phyloP scores from a whole-genome alignment of 2,329 filamentous ascomycete species.

The Bertia moriformis region DNA sequence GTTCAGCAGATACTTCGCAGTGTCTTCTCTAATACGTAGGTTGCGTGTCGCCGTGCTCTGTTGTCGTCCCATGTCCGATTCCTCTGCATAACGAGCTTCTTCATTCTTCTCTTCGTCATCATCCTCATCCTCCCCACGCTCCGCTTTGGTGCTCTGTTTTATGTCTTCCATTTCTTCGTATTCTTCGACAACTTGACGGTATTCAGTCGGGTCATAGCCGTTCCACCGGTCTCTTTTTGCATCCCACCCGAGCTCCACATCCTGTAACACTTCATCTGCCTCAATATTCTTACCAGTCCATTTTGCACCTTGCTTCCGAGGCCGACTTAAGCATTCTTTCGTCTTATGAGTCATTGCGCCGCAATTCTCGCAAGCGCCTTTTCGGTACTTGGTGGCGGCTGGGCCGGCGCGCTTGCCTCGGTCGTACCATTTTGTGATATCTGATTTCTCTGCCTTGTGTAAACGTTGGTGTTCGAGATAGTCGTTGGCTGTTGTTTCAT shows the following conservation, averaged over 20 bases:
- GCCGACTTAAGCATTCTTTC: conserved; percentile 82
- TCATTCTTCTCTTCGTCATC: conserved; percentile 34
- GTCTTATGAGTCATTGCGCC: conserved; percentile 92
- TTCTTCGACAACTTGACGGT: conserved; percentile 73
- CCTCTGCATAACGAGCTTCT: conserved; percentile 68
- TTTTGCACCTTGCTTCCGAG: conserved; percentile 75
- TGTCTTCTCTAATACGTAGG: conserved; percentile 84
- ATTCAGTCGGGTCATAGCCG: conserved; percentile 84
- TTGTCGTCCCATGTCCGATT: conserved; percentile 90
- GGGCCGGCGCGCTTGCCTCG: conserved; percentile 72
- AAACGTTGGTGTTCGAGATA: conserved; percentile 95
- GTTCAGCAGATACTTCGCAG: conserved; percentile 89
- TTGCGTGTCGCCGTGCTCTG: conserved; percentile 84
- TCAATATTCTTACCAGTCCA: conserved; percentile 90
- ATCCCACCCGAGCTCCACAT: conserved; percentile 84
- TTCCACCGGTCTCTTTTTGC: conserved; percentile 97
- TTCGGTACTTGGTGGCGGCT: conserved; percentile 89
- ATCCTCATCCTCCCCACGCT: conserved; percentile 22
- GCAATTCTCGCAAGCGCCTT: conserved; percentile 97
- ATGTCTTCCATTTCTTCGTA: conserved; percentile 76
- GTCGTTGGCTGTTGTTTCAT: conserved; percentile 64
- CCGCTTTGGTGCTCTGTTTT: conserved; percentile 32
- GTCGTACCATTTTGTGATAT: conserved; percentile 78
- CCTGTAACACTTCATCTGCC: conserved; percentile 75
- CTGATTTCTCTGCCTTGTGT: conserved; percentile 51